A percentile compares a stretch with the other conserved stretches of the same genome.
Conservation (phyloP, 768 basidiomycete species). For the Lactarius trivialis region DNA sequence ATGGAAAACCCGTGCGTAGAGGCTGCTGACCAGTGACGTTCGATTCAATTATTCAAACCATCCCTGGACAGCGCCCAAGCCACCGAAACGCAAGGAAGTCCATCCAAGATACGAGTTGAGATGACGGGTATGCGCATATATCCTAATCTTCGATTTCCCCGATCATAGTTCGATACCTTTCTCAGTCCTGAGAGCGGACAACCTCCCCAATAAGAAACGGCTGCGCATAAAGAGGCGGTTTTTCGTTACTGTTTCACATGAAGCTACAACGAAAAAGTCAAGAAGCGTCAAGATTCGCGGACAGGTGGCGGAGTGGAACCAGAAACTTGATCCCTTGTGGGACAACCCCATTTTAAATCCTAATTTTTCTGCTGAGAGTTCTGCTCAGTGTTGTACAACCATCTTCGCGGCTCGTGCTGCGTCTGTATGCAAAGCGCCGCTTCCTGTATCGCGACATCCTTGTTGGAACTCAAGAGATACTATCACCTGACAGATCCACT, state of each 20-base stretch:
- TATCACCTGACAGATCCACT: background rate
- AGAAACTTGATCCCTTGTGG: background rate
- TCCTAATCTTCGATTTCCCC: too few relatives aligned
- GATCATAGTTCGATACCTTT: too few relatives aligned
- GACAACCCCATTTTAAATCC: background rate
- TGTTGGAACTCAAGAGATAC: background rate
- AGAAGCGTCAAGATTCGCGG: background rate
- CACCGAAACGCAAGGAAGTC: background rate
- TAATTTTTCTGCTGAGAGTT: background rate
- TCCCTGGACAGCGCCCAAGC: background rate
- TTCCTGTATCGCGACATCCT: background rate
- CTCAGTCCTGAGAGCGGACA: background rate
- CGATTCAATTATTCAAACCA: background rate
- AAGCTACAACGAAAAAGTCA: background rate
- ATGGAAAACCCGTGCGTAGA: background rate
- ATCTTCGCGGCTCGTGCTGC: background rate
- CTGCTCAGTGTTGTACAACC: background rate
- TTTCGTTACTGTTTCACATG: background rate
- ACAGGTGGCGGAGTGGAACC: background rate
- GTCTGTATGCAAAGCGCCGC: background rate
- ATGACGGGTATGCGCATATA: background rate
- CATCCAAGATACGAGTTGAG: background rate
- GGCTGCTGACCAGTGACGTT: background rate
- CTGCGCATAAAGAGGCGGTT: background rate
- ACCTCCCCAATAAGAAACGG: background rate